These are phyloP conservation scores for Geotrichum cucujoidarum DNA, from an alignment of 1,139 yeast genomes.

Conservation along the genomic window DNA sequence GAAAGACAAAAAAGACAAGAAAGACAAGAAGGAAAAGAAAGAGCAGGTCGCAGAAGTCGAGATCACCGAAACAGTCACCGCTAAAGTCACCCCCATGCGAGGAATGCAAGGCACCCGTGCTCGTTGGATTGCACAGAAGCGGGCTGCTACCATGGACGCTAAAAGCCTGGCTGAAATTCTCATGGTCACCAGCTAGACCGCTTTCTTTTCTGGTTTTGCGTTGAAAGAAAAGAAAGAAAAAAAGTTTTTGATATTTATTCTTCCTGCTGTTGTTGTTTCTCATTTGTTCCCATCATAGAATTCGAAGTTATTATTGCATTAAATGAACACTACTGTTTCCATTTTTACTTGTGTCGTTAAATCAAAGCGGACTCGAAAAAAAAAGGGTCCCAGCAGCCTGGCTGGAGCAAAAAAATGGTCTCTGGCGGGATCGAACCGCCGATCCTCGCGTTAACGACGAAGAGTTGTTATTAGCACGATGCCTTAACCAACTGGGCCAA, in stretches of 20 bases:
- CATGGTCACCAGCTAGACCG: constrained; percentile 50
- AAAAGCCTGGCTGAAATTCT: constrained; percentile 87
- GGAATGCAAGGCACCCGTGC: constrained; percentile 77
- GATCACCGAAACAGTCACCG: constrained; percentile 28
- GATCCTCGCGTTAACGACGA: constrained; percentile 18
- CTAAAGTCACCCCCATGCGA: constrained; percentile 38
- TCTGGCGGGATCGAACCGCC: constrained; percentile 22
- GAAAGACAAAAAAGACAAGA: constrained; percentile 23
- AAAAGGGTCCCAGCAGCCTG: no score
- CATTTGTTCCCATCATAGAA: no score
- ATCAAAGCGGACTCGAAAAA: no score
- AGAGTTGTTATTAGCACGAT: constrained; percentile 20
- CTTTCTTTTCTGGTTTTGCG: neutral
- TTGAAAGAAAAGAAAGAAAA: no score
- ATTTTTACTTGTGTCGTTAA: no score
- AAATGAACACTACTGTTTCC: no score
- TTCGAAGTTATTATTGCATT: no score
- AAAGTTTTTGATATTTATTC: neutral
- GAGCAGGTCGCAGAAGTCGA: constrained; percentile 20
- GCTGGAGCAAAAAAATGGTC: constrained; percentile 17
- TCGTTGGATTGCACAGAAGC: constrained; percentile 79
- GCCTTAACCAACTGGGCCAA: constrained; percentile 20
- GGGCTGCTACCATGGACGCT: constrained; percentile 85
- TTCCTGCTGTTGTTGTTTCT: neutral
- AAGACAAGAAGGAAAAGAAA: constrained; percentile 28